A percentile compares a stretch with the other conserved stretches of the same genome.
These are phyloP conservation scores for Colletotrichum scovillei DNA, from an alignment of 2,329 filamentous ascomycete genomes.

Conservation along the genomic window DNA sequence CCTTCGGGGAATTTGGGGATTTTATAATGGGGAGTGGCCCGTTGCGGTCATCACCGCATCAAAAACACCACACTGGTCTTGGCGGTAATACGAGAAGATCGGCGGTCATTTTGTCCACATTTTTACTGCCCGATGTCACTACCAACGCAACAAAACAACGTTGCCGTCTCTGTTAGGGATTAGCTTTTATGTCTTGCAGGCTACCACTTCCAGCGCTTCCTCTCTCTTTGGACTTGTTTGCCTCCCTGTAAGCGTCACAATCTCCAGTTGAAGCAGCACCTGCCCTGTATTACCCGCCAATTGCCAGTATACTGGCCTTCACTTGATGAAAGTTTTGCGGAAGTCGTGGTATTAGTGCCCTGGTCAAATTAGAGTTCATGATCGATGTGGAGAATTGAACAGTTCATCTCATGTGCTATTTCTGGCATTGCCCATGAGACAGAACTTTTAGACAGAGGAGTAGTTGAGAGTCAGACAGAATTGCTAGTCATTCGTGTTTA, in stretches of 20 bases:
- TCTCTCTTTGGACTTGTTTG: neutral
- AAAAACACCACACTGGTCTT: neutral
- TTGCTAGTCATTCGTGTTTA: neutral
- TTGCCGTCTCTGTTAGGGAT: neutral
- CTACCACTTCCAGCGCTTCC: neutral
- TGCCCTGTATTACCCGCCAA: too few relatives aligned
- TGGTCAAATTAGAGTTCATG: neutral
- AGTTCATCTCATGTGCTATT: constrained; percentile 16
- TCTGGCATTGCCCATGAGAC: neutral
- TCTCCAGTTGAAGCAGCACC: neutral
- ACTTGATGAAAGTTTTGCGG: too few relatives aligned
- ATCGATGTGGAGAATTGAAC: neutral
- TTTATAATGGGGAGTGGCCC: neutral
- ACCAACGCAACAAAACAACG: neutral
- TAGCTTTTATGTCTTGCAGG: neutral
- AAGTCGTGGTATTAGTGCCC: too few relatives aligned
- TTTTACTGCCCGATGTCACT: neutral
- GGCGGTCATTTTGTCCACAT: neutral
- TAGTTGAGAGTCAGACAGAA: too few relatives aligned
- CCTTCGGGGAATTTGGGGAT: neutral
- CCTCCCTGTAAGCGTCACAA: neutral
- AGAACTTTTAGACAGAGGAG: neutral
- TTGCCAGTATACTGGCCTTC: too few relatives aligned
- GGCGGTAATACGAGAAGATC: neutral
- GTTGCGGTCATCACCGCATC: neutral